These are phyloP conservation scores for Candida incommunis DNA, from an alignment of 805 yeast genomes.

Conservation along the genomic window DNA sequence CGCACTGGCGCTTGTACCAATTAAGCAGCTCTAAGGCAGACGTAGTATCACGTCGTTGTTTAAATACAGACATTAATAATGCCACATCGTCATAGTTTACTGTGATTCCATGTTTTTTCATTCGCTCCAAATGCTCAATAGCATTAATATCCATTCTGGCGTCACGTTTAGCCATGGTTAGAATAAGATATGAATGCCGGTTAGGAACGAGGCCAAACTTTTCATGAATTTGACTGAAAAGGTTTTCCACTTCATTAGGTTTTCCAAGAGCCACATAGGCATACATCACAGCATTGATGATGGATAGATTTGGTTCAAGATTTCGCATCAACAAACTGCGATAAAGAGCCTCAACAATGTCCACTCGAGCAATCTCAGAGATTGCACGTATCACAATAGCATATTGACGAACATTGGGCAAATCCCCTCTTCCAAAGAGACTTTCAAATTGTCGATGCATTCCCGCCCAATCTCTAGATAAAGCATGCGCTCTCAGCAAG, in stretches of 20 bases:
- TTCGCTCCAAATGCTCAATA: slow-evolving; percentile 9
- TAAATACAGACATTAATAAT: slow-evolving; percentile 9
- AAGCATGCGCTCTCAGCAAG: slow-evolving; percentile 30
- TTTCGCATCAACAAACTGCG: slow-evolving; percentile 32
- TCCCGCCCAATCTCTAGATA: slow-evolving; percentile 33
- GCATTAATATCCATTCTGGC: slow-evolving; percentile 21
- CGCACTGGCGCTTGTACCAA: slow-evolving; percentile 9
- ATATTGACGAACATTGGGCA: slow-evolving; percentile 31
- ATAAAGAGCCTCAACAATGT: slow-evolving; percentile 35
- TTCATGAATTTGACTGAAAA: slow-evolving; percentile 22
- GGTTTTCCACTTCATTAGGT: slow-evolving; percentile 22
- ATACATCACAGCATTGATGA: slow-evolving; percentile 30
- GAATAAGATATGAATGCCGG: slow-evolving; percentile 18
- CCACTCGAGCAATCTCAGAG: slow-evolving; percentile 32
- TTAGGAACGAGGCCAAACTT: slow-evolving; percentile 18
- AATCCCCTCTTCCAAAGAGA: slow-evolving; percentile 12
- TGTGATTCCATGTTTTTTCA: slow-evolving; percentile 5
- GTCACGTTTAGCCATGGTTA: slow-evolving; percentile 22
- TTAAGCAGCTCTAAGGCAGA: slow-evolving; percentile 9
- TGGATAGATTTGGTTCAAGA: slow-evolving; percentile 30
- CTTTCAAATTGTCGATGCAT: slow-evolving; percentile 41
- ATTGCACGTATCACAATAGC: slow-evolving; percentile 46
- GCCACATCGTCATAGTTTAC: slow-evolving; percentile 6
- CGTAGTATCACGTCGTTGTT: slow-evolving; percentile 9
- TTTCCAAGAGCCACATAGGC: slow-evolving; percentile 23